Percentiles rank a stretch among this genome's conserved stretches.
Conservation (phyloP, 495 filamentous ascomycete genomes). For the Delitschia confertaspora region DNA sequence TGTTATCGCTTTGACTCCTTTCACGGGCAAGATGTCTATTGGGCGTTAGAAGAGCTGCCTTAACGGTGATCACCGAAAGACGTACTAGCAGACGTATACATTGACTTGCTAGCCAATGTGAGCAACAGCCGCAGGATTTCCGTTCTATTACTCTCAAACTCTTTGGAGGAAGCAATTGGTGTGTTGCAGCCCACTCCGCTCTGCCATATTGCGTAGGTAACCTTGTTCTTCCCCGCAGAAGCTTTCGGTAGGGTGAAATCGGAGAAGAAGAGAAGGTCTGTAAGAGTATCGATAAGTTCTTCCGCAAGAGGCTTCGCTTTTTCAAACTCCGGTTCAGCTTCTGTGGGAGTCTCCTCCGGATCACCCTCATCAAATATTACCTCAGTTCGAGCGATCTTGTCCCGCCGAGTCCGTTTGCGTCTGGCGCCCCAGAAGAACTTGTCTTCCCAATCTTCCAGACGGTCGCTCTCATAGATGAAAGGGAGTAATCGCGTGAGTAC, state of each 20-base stretch:
- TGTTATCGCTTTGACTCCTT: constrained; percentile 78
- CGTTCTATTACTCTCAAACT: constrained; percentile 82
- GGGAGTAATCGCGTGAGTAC: constrained; percentile 86
- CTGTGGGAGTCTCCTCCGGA: constrained; percentile 37
- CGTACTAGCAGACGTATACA: constrained; percentile 79
- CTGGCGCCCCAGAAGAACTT: constrained; percentile 84
- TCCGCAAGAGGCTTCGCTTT: constrained; percentile 83
- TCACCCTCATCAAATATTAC: constrained; percentile 78
- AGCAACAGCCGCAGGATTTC: constrained; percentile 83
- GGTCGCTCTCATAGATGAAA: constrained; percentile 85
- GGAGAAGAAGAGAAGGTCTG: constrained; percentile 86
- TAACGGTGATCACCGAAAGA: constrained; percentile 1
- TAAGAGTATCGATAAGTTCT: constrained; percentile 82
- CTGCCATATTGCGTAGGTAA: constrained; percentile 94
- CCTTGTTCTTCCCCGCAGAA: constrained; percentile 62
- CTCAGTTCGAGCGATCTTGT: constrained; percentile 52
- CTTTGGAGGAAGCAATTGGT: constrained; percentile 75
- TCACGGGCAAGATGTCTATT: constrained; percentile 63
- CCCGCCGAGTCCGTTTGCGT: constrained; percentile 49
- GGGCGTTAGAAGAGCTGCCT: constrained; percentile 9
- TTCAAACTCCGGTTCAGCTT: constrained; percentile 56
- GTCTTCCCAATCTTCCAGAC: constrained; percentile 79
- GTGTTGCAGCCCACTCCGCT: constrained; percentile 94
- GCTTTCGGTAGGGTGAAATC: constrained; percentile 71
- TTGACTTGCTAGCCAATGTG: constrained; percentile 76